Conservation (phyloP, 495 filamentous ascomycete species). For the Neurospora sp. region DNA sequence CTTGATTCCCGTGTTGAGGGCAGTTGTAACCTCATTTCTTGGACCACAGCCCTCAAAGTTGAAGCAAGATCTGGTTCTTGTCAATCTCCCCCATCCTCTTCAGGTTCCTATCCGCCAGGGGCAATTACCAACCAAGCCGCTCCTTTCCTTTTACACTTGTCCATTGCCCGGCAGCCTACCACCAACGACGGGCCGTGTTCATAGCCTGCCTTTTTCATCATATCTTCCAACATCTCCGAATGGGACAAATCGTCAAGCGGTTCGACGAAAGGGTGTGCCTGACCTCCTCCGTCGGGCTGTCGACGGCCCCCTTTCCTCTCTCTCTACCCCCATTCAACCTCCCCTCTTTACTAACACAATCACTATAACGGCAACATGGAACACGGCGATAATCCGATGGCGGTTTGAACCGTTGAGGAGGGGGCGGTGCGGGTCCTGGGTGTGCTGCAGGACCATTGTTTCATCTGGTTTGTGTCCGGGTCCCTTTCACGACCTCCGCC, state of each 20-base stretch:
- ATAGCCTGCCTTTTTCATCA: background rate
- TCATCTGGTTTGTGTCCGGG: constrained; percentile 14
- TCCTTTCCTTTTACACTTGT: background rate
- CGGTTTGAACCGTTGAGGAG: too few species aligned
- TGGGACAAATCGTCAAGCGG: background rate
- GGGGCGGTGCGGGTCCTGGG: background rate
- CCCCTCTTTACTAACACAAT: background rate
- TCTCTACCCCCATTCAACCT: background rate
- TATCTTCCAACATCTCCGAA: background rate
- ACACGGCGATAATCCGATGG: too few species aligned
- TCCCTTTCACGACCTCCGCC: constrained; percentile 43
- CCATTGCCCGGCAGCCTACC: background rate
- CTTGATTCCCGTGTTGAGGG: background rate
- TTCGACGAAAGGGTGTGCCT: background rate
- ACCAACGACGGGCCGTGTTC: background rate
- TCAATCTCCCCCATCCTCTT: background rate
- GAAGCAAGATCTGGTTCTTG: too few species aligned
- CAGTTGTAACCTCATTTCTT: background rate
- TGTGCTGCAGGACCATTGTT: too few species aligned
- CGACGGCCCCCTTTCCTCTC: background rate
- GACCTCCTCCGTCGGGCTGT: background rate
- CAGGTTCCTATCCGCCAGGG: background rate
- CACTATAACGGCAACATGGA: too few species aligned
- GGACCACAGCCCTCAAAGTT: background rate
- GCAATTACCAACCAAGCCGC: background rate